Evolutionary conservation across 352 stramenopile genomes (phyloP), one percentile per base, ranked within the genome.

Genomic region (Globisporangium lucens): DNA sequence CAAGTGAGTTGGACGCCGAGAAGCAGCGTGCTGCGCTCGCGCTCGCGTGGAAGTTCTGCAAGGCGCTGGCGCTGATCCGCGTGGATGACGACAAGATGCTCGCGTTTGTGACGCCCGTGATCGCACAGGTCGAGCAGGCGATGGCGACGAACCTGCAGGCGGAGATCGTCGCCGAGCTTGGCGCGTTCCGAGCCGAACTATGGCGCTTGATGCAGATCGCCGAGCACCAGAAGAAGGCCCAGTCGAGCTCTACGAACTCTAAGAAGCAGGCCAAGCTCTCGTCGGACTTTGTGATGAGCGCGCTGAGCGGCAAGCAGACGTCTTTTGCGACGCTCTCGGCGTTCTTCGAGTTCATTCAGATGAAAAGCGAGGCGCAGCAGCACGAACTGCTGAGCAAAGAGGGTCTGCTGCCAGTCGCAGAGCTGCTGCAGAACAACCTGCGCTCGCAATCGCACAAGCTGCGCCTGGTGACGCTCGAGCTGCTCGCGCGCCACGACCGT

Each of bases 41-140:
- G n/a, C n/a, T 84, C 33, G 77, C 73, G n/a, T 94, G 86, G 86
- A 90, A 91, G 65, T 81, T 88, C 36, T 87, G 76, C 57, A 83
- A 86, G 30, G 79, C 80, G 3, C 70, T 92, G 22, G 76, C 85
- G 22, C 49, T 89, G 12, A 49, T 93, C 20, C 73, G 77, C 13
- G 46, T 89, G 15, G 52, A 85, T 30, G 65, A 76, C 38, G 61
- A 62, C 10, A 74, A 87, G 30, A 30, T 89, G 30, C 69, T 79
- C 0, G 56, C 38, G 29, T 92, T 93, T 56, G 75, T 76, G 2
- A 71, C 66, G 15, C 72, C 80, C 3, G 30, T 82, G n/a, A 67
- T 94, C 20, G 27, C 55, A 3, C 76, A 75, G 20, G 66, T 77
- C 20, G 76, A 90, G 29, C 65, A 75, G 15, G 55, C 36, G 53